Evolutionary conservation across 495 filamentous ascomycete species (phyloP).

Genomic region (Hyaloscypha finlandica): DNA sequence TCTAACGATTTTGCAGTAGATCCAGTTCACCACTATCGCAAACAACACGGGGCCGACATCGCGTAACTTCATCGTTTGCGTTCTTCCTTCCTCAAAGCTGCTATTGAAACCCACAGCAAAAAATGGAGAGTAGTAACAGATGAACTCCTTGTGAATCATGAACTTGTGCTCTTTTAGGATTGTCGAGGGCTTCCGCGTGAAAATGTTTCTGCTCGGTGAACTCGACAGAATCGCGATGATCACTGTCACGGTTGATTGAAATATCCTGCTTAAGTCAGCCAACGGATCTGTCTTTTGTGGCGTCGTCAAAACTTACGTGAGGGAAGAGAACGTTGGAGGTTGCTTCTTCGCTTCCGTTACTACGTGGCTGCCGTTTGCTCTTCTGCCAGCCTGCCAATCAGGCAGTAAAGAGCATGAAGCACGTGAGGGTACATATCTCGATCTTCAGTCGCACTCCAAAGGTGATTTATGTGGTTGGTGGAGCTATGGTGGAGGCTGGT

Average conservation of each 20-base stretch:
- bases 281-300: neutral
- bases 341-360: neutral
- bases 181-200: neutral
- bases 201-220: neutral
- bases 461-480: neutral
- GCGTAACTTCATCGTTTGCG: conserved; percentile 5
- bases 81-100: conserved; percentile 2
- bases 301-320: neutral
- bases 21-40: conserved; percentile 14
- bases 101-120: conserved; percentile 3
- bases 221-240: neutral
- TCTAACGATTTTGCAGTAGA: conserved; percentile 10
- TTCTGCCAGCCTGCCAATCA: neutral
- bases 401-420: neutral
- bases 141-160: conserved; percentile 6
- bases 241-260: neutral
- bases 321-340: neutral
- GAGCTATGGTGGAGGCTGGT: neutral
- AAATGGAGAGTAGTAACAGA: conserved; percentile 14
- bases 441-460: neutral
- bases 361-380: neutral
- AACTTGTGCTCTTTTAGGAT: neutral
- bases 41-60: conserved; percentile 10
- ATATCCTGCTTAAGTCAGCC: neutral
- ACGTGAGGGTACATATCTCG: neutral